Base-by-base conservation (phyloP, 2,329 filamentous ascomycete genomes). In the Cercospora brassicicola region DNA sequence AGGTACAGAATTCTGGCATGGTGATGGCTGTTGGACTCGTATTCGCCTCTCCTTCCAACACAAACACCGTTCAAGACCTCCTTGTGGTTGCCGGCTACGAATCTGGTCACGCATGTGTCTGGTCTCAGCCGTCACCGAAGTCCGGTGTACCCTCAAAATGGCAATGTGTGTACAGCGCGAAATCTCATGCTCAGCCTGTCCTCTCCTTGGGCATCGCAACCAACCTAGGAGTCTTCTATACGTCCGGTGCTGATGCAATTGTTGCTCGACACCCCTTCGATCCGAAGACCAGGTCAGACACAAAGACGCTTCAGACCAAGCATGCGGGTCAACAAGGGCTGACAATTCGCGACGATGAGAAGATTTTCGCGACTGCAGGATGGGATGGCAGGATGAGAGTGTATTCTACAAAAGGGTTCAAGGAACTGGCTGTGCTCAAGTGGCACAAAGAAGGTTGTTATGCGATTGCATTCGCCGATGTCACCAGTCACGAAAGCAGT, bases 371-470 rank as follows among this genome's bases (percentile, higher is more conserved):
- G 2, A 98, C 94, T 0, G 94, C 92, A 0, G 95, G 95, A 3
- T 99, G 95, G 95, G 95, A 99, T 78, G 86, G 88, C 1, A 88
- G 89, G 59, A 83, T 94, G 1, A 85, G 95, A 8, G 89, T 98
- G 1, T 99, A 98, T 79, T 82, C 86, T 59, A 81, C 86, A 57
- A 59, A 42, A 33, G 31, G 30, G 1, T 85, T 98, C 84, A 91
- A 90, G 75, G 94, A 98, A 79, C 80, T 98, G 10, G 95, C 94
- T 0, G 93, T 97, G 64, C 82, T 98, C 71, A 96, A 96, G 79
- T 98, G 94, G 94, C 95, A 98, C 79, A 89, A 90, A 73, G 90
- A 91, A 33, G 94, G 94, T 0, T 94, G 92, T 71, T 97, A 95
- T 80, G 87, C 92, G 3, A 86, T 92, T 18, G 89, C 88, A 0